Evolutionary conservation across 2,329 filamentous ascomycete genomes (phyloP), one percentile per base, ranked within the genome.

Genomic region (Alternaria dauci): DNA sequence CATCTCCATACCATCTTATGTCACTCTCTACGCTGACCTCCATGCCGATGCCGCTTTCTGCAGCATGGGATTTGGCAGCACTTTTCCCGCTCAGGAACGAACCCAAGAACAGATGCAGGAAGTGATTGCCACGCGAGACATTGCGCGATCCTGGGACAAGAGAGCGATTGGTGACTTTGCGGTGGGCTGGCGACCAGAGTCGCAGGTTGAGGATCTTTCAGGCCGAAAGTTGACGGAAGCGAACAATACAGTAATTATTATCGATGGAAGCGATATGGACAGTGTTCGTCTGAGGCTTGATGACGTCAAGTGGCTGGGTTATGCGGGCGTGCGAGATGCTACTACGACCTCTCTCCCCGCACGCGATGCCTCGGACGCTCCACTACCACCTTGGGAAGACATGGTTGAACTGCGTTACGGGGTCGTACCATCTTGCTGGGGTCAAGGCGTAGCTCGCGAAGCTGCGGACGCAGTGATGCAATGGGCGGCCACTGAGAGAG

Each of bases 401-500:
- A 68, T 68, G 65, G 18, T 68, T 16, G 67, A 69, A 48, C 23
- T 69, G n/a, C 53, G 65, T 9, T 69, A 69, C 16, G 65, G 67
- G 8, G 61, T 68, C 25, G 57, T 61, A 8, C 50, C 41, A 3
- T 43, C 55, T 2, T 60, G 46, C 12, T 69, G 65, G 67, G 65
- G 63, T 12, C 66, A 66, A 38, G 63, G 65, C 2, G 36, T 68
- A 32, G 67, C 63, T 14, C 61, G 59, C 2, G 65, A 68, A 23
- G 67, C 67, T 1, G 67, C 67, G 2, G 63, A 57, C 44, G 63
- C 63, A 8, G 63, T 68, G 16, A 69, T 68, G 58, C 58, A 64
- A 55, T 66, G 65, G 65, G 62, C 62, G 14, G 46, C 32, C 2
- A 48, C 51, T 12, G 60, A 68, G 44, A 55, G 42, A 25, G 59